phyloP scores from a whole-genome alignment of 495 filamentous ascomycete genomes.

The Xylaria nigripes region DNA sequence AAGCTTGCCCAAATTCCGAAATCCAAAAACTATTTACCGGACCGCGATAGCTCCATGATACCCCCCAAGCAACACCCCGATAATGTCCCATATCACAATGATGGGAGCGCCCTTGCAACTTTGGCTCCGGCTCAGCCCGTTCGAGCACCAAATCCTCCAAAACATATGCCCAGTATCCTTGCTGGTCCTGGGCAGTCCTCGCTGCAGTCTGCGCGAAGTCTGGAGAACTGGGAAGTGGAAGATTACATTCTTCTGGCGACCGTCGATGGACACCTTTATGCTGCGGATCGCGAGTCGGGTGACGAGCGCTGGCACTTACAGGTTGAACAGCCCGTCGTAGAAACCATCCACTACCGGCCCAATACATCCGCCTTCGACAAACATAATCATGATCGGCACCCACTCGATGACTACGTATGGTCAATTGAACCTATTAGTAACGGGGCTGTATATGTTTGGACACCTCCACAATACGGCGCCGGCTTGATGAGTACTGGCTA shows the following conservation, averaged over 20 bases:
- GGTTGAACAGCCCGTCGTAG: constrained; percentile 76
- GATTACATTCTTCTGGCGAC: constrained; percentile 99
- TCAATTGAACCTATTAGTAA: constrained; percentile 88
- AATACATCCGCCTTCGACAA: constrained; percentile 51
- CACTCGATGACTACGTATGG: constrained; percentile 84
- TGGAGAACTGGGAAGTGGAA: constrained; percentile 99
- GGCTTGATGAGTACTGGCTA: constrained; percentile 72
- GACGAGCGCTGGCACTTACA: constrained; percentile 74
- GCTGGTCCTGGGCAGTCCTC: constrained; percentile 57
- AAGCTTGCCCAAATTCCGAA: constrained; percentile 21
- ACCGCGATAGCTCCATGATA: constrained; percentile 14
- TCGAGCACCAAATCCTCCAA: constrained; percentile 68
- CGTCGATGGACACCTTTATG: constrained; percentile 93
- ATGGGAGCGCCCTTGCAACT: constrained; percentile 91
- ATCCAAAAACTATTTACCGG: constrained; percentile 6
- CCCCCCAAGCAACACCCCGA: constrained; percentile 31
- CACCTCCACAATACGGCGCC: constrained; percentile 56
- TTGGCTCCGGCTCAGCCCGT: constrained; percentile 85
- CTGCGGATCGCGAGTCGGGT: constrained; percentile 81
- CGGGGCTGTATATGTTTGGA: constrained; percentile 84
- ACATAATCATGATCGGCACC: constrained; percentile 38
- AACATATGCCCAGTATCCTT: constrained; percentile 44
- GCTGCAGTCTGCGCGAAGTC: constrained; percentile 83
- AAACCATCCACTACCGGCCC: constrained; percentile 72
- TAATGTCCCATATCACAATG: constrained; percentile 45